Base-by-base conservation (phyloP, 495 filamentous ascomycete species). In the Pyrenopolyporus hunteri region DNA sequence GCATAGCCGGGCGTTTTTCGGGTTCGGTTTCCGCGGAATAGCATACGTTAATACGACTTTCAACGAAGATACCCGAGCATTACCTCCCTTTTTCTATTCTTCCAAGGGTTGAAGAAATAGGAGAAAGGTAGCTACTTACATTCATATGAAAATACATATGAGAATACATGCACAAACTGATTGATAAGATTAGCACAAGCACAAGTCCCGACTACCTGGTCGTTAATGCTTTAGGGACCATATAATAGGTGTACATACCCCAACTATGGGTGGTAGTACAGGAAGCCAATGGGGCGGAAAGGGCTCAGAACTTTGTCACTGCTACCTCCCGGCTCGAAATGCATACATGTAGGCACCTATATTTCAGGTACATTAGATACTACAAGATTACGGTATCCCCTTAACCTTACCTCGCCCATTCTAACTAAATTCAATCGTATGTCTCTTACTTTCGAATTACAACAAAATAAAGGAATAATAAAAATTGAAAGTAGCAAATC, bases 1-100 rank as follows among this genome's bases (percentile, higher is more conserved):
- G 56, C 56, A 66, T 66, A 31, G 46, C 22, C 11, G 42, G 57
- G 63, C 40, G 57, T 60, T 66, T 49, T n/a, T n/a, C n/a, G n/a
- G n/a, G n/a, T n/a, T 53, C 47, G 51, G 51, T 23, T 57, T 66
- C 39, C 52, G 37, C 36, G 57, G 63, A 36, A 47, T 45, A 52
- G 61, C 48, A 49, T 46, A 47, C 23, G 29, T 56, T 10, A 22
- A 16, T 35, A 44, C 39, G 37, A 51, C 6, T 25, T 60, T 51
- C 5, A 42, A 45, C 10, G 13, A 44, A 59, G 63, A 66, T 65
- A 65, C 62, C 63, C 56, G 13, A 48, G 57, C 39, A 61, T 66
- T 39, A 32, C n/a, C n/a, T n/a, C n/a, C n/a, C n/a, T n/a, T n/a
- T n/a, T 39, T 57, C 40, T 31, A 13, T 13, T n/a, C n/a, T n/a